Evolutionary conservation across 2,329 filamentous ascomycete genomes (phyloP), one percentile per base, ranked within the genome.

Genomic region (Talaromyces verruculosus): DNA sequence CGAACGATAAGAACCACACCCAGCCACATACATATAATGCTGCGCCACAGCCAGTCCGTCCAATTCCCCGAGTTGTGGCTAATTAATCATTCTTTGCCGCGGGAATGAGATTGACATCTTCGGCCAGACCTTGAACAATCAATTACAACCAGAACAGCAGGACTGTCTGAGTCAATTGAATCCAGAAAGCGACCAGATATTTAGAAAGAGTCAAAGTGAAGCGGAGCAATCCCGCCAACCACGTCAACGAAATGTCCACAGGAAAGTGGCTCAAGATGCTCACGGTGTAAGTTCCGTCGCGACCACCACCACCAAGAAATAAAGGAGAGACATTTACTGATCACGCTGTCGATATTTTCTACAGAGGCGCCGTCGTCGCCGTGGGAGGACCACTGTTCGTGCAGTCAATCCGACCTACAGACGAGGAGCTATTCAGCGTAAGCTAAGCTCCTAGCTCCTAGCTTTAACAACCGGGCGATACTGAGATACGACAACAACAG

Each of bases 301-400:
- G 10, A n/a, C 22, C 45, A n/a, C n/a, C n/a, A n/a, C n/a, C n/a
- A n/a, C n/a, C 15, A 25, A 25, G 53, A 15, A 37, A 15, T n/a
- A 17, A 15, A 4, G 7, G 10, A 55, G 51, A 55, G 7, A 17
- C 28, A 13, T 35, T 33, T 4, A 3, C 25, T 25, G 4, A 25
- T 25, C n/a, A n/a, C n/a, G n/a, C n/a, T n/a, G n/a, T n/a, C 25
- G 25, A 25, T 25, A 3, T 3, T 25, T 25, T 2, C 3, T 25
- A 25, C 25, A 25, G 25, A 25, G 91, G 91, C 71, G 84, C 83
- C 49, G 79, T 84, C 57, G 83, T 95, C 72, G 89, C 88, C 73
- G 84, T 97, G 67, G 95, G 95, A 62, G 95, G 95, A 3, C 95
- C 95, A 28, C 89, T 90, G 17, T 82, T 98, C 63, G 90, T 94